These are phyloP conservation scores for Salvia miltiorrhiza DNA, from an alignment of 257 asterid genomes.

Conservation along the genomic window DNA sequence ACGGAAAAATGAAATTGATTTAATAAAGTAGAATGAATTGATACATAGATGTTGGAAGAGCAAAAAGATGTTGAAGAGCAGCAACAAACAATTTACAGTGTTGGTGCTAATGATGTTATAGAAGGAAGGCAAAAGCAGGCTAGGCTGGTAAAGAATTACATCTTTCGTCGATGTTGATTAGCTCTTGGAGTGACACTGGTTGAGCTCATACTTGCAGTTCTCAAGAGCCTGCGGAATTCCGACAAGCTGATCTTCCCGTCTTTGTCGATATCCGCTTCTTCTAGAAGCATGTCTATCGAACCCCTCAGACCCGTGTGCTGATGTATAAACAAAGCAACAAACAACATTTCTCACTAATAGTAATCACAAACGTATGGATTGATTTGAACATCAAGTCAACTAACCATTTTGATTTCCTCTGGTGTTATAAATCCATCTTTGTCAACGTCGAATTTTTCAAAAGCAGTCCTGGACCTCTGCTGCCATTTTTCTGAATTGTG, in stretches of 20 bases:
- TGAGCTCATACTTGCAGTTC: conserved; percentile 85
- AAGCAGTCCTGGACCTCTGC: conserved; percentile 76
- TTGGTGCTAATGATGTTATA: not conserved
- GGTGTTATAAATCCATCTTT: conserved; percentile 88
- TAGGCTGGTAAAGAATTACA: not conserved
- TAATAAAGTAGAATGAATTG: not conserved
- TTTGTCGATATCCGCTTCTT: conserved; percentile 94
- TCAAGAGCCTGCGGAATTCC: conserved; percentile 86
- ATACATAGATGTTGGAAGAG: conserved; percentile 6
- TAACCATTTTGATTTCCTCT: conserved; percentile 86
- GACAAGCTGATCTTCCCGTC: conserved; percentile 92
- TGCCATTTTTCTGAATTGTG: conserved; percentile 84
- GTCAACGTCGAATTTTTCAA: conserved; percentile 90
- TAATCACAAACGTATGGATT: too few relatives aligned
- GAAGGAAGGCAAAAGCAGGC: not conserved
- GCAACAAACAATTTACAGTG: conserved; percentile 15
- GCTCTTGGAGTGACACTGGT: conserved; percentile 37
- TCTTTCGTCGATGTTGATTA: conserved; percentile 24
- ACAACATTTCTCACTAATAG: too few relatives aligned
- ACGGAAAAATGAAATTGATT: conserved; percentile 3
- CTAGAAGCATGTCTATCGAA: conserved; percentile 78
- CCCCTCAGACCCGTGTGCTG: conserved; percentile 89
- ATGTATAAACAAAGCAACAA: not conserved
- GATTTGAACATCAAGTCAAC: conserved; percentile 16
- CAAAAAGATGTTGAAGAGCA: not conserved